Conservation (phyloP, 2,329 filamentous ascomycete species). For the Hypocreales sp. region DNA sequence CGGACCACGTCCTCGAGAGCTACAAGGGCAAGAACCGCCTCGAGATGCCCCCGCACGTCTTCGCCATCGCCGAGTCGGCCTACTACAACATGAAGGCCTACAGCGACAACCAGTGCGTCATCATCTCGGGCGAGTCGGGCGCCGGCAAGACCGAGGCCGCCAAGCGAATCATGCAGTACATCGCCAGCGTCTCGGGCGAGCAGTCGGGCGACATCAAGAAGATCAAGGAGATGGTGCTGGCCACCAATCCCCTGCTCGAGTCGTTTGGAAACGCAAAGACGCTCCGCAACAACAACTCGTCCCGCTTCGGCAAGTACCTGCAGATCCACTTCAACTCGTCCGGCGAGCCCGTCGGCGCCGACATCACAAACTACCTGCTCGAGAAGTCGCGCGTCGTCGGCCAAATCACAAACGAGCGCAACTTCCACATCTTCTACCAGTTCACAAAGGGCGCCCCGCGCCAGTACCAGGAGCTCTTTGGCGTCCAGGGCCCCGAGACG, state of each 20-base stretch:
- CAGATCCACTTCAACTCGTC: conserved; percentile 89
- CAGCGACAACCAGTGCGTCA: conserved; percentile 97
- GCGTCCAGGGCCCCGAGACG: conserved; percentile 79
- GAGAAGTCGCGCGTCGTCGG: conserved; percentile 93
- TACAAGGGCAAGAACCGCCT: conserved; percentile 96
- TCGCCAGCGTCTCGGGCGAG: conserved; percentile 88
- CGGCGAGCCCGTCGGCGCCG: conserved; percentile 87
- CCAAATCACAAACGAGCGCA: conserved; percentile 88
- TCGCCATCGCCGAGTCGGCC: conserved; percentile 85
- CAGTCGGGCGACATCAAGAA: conserved; percentile 76
- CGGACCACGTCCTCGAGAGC: conserved; percentile 79
- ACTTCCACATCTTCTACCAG: conserved; percentile 99
- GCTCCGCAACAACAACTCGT: conserved; percentile 95
- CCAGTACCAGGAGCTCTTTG: conserved; percentile 74
- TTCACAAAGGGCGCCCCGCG: conserved; percentile 91
- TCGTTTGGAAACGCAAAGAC: conserved; percentile 99
- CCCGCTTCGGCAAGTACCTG: conserved; percentile 93
- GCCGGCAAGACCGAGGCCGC: conserved; percentile 97
- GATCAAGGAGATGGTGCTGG: conserved; percentile 98
- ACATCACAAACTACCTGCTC: conserved; percentile 95
- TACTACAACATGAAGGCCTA: conserved; percentile 99
- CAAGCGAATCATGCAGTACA: conserved; percentile 99
- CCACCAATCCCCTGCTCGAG: conserved; percentile 91
- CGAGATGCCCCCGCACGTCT: conserved; percentile 90
- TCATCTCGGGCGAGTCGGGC: conserved; percentile 96